Conservation (phyloP, 2,329 filamentous ascomycete genomes). For the Penicillium sp. region DNA sequence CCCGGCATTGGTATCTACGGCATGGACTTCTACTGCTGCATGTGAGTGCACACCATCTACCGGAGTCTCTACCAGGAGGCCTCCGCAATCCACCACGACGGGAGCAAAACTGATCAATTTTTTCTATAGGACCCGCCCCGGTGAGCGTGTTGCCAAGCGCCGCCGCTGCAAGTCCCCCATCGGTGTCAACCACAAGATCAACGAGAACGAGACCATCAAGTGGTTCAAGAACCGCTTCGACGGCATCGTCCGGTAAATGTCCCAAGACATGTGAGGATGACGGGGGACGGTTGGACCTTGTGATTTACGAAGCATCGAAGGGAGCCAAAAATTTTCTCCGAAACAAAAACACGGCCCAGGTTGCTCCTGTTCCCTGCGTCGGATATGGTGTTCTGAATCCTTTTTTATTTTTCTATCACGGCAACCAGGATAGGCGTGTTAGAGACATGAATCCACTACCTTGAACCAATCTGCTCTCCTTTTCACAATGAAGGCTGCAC, state of each 20-base stretch:
- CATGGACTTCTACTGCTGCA: slow-evolving; percentile 99
- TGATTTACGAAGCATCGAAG: slow-evolving; percentile 36
- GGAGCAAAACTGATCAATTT: slow-evolving; percentile 28
- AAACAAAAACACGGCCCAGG: slow-evolving; percentile 25
- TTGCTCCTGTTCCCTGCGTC: slow-evolving; percentile 26
- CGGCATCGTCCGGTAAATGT: slow-evolving; percentile 92
- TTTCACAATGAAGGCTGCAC: slow-evolving; percentile 59
- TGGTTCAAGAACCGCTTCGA: slow-evolving; percentile 98
- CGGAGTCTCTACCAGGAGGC: background rate
- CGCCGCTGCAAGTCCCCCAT: slow-evolving; percentile 84
- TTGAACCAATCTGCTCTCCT: slow-evolving; percentile 31
- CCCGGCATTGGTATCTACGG: slow-evolving; percentile 97
- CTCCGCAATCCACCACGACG: background rate
- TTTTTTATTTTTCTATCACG: slow-evolving; percentile 34
- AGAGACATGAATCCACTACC: slow-evolving; percentile 40
- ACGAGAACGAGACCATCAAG: slow-evolving; percentile 91
- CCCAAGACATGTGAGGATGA: slow-evolving; percentile 22
- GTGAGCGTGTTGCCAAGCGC: slow-evolving; percentile 95
- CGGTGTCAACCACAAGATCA: slow-evolving; percentile 88
- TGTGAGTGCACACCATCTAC: slow-evolving; percentile 56
- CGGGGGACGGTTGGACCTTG: slow-evolving; percentile 30
- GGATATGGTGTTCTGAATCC: slow-evolving; percentile 30
- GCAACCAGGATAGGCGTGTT: slow-evolving; percentile 41
- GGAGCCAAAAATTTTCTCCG: slow-evolving; percentile 22
- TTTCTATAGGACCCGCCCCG: slow-evolving; percentile 74